Conservation (phyloP, 192 early-diverging fungal species). For the Lobosporangium transversale region DNA sequence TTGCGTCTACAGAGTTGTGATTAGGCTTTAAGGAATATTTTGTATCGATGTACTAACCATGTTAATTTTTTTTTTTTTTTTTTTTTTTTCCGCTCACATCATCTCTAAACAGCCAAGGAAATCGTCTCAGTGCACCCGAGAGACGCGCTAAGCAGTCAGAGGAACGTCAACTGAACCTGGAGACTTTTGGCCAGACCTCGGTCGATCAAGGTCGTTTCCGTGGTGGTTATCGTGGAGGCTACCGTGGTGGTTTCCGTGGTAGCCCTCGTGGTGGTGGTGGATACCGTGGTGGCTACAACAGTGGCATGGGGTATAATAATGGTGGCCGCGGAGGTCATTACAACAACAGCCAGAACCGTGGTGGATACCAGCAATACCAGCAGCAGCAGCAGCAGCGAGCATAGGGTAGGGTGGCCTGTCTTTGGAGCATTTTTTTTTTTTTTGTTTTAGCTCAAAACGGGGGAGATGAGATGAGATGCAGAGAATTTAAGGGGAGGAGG, state of each 20-base stretch:
- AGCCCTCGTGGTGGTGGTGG: conserved; percentile 55
- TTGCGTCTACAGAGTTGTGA: background rate
- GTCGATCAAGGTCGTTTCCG: conserved; percentile 74
- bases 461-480: too few relatives aligned
- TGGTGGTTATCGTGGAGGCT: conserved; percentile 65
- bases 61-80: background rate
- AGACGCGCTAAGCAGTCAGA: conserved; percentile 83
- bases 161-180: conserved; percentile 92
- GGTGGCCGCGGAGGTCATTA: conserved; percentile 48
- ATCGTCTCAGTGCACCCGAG: conserved; percentile 65
- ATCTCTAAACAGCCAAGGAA: conserved; percentile 32
- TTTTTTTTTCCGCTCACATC: conserved; percentile 9
- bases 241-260: conserved; percentile 59
- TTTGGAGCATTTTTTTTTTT: too few relatives aligned
- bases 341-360: conserved; percentile 31
- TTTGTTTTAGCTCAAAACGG: too few relatives aligned
- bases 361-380: conserved; percentile 24
- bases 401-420: conserved; percentile 13
- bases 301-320: conserved; percentile 44
- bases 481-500: too few relatives aligned
- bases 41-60: too few relatives aligned
- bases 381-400: conserved; percentile 39
- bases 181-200: conserved; percentile 94
- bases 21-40: too few relatives aligned
- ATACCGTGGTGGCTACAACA: conserved; percentile 58